These are phyloP conservation scores for Camellia oleifera DNA, from an alignment of 179 eudicot species.

Conservation along the genomic window DNA sequence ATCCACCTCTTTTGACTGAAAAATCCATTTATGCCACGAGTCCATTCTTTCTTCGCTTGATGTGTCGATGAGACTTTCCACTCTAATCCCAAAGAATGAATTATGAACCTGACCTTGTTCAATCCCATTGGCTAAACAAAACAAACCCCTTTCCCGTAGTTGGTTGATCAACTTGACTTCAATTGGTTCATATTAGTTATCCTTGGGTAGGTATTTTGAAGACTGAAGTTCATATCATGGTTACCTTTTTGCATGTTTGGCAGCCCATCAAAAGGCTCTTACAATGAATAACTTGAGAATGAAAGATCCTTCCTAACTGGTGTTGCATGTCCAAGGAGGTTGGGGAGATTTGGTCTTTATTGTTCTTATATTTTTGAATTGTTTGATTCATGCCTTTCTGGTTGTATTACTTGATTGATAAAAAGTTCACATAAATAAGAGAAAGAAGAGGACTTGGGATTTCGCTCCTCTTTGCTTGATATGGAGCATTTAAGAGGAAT, in stretches of 20 bases:
- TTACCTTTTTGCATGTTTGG: not conserved
- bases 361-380: not conserved
- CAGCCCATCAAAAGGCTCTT: not conserved
- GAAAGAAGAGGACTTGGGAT: not conserved
- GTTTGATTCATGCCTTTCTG: not conserved
- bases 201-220: not conserved
- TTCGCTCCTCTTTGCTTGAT: too few species aligned
- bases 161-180: not conserved
- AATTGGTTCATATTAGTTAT: not conserved
- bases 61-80: too few species aligned
- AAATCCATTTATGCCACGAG: too few species aligned
- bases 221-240: not conserved
- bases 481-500: too few species aligned
- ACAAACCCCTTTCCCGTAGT: too few species aligned
- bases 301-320: not conserved
- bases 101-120: too few species aligned
- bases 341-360: too few species aligned
- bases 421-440: not conserved
- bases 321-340: not conserved
- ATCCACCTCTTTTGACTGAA: too few species aligned
- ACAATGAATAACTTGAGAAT: not conserved
- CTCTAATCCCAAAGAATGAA: too few species aligned
- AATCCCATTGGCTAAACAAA: too few species aligned
- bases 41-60: too few species aligned
- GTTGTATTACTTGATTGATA: not conserved